phyloP scores from a whole-genome alignment of 331 rosid genomes.

The Spiraea crenata region DNA sequence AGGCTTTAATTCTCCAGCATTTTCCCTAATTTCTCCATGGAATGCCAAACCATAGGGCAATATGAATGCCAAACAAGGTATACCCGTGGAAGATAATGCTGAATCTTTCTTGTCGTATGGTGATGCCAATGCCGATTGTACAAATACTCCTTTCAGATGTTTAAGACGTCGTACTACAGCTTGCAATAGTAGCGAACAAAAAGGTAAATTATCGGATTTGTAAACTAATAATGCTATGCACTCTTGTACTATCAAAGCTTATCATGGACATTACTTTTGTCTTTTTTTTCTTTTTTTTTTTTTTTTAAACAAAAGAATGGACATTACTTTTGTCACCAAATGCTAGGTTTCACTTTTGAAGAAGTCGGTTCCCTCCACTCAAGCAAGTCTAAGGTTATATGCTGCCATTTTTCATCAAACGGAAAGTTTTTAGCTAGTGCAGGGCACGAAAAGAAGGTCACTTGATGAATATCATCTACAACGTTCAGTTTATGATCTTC shows the following conservation, averaged over 20 bases:
- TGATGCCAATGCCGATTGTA: constrained; percentile 35
- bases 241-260: neutral
- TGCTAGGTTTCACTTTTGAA: constrained; percentile 46
- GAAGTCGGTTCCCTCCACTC: constrained; percentile 48
- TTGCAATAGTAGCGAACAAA: constrained; percentile 20
- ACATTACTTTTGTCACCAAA: constrained; percentile 7
- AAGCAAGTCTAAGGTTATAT: constrained; percentile 42
- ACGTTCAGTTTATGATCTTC: constrained; percentile 24
- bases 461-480: constrained; percentile 15
- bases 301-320: too few species aligned
- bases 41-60: constrained; percentile 33
- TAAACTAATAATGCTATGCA: neutral
- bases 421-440: constrained; percentile 60
- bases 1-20: constrained; percentile 17
- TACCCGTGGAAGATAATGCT: constrained; percentile 28
- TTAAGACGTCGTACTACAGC: constrained; percentile 31
- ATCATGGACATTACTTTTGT: constrained; percentile 7
- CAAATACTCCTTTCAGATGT: constrained; percentile 32
- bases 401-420: constrained; percentile 63
- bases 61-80: constrained; percentile 21
- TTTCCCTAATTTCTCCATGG: constrained; percentile 20
- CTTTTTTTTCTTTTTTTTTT: too few species aligned
- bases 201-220: constrained; percentile 32
- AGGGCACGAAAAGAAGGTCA: constrained; percentile 63
- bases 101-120: constrained; percentile 42